Evolutionary conservation across 345 rosid genomes (phyloP), one percentile per base, ranked within the genome.

Genomic region (Eucalyptus curtisii): DNA sequence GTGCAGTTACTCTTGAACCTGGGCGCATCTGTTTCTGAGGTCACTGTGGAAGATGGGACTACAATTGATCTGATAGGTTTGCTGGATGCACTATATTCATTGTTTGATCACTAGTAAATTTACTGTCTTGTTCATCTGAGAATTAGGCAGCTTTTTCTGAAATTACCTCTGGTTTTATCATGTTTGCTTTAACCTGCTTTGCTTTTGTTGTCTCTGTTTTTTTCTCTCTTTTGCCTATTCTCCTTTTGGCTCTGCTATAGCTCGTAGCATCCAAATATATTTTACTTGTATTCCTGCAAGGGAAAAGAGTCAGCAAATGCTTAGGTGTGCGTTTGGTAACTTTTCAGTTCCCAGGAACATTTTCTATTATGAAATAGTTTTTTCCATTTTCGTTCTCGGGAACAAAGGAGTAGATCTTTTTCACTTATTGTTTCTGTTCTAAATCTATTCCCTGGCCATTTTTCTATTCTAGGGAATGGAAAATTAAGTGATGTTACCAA

Each of bases 11-110:
- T 98, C 47, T 86, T 97, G 92, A 98, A 98, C 90, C 92, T 98
- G 88, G 99, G 99, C 91, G 99, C 98, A 89, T 94, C 97, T 12
- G 95, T 94, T 88, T 88, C 93, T 84, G 94, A 93, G 90, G 95
- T 97, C 91, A 97, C 98, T 37, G 90, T 94, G 86, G 98, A 98
- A 92, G 99, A 98, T 91, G 99, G 99, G 90, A 95, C 95, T 55
- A 96, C 98, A 31, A 96, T 98, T 68, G 99, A 98, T 93, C 96
- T 98, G 49, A 98, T 98, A 90, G 99, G 99, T 96, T 86, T 85
- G 25, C 71, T 14, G 45, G 47, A 89, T 68, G 57, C n/a, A 45
- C 81, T 49, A 86, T 49, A 5, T 53, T 57, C 61, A 11, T 53
- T 55, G 10, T 17, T 25, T 37, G 30, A 76, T 76, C 84, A 37